Percentiles rank a stretch among this genome's conserved stretches.
Evolutionary conservation across 2,329 filamentous ascomycete species (phyloP).

Genomic region (Didymella keratinophila): DNA sequence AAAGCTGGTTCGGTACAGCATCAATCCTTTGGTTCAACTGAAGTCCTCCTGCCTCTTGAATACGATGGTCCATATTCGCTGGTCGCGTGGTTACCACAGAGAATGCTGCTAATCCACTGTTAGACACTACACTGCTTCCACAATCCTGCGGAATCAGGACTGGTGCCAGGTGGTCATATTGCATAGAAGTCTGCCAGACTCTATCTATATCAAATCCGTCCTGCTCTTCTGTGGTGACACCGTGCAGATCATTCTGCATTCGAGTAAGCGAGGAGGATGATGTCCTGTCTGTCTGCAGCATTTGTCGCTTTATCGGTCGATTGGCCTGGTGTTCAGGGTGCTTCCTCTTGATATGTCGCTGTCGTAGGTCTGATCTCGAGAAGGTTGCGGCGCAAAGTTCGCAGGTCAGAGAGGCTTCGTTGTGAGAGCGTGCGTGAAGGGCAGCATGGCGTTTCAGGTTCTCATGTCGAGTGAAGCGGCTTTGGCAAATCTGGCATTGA

Average conservation of each 20-base stretch:
- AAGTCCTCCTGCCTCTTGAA: background rate
- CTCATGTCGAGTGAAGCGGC: conserved; percentile 34
- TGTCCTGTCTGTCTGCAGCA: conserved; percentile 1
- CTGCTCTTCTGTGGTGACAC: conserved; percentile 8
- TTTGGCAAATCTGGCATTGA: conserved; percentile 29
- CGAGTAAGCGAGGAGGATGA: conserved; percentile 1
- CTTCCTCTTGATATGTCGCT: conserved; percentile 32
- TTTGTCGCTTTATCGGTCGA: conserved; percentile 18
- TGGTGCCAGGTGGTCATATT: background rate
- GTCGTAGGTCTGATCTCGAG: conserved; percentile 30
- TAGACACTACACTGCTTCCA: background rate
- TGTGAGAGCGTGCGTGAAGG: conserved; percentile 23
- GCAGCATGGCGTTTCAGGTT: conserved; percentile 33
- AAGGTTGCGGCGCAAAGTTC: conserved; percentile 29
- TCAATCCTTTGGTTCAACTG: background rate
- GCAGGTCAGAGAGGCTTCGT: conserved; percentile 24
- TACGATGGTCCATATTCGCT: background rate
- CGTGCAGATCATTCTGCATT: background rate
- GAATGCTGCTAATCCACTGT: background rate
- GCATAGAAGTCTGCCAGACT: conserved; percentile 2
- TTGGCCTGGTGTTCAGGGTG: conserved; percentile 22
- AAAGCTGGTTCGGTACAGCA: background rate
- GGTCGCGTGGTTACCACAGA: background rate
- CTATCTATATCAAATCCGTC: conserved; percentile 1
- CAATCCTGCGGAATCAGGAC: background rate